A percentile compares a stretch with the other conserved stretches of the same genome.
phyloP scores from a whole-genome alignment of 2,329 filamentous ascomycete genomes.

The Epichloe glyceriae region DNA sequence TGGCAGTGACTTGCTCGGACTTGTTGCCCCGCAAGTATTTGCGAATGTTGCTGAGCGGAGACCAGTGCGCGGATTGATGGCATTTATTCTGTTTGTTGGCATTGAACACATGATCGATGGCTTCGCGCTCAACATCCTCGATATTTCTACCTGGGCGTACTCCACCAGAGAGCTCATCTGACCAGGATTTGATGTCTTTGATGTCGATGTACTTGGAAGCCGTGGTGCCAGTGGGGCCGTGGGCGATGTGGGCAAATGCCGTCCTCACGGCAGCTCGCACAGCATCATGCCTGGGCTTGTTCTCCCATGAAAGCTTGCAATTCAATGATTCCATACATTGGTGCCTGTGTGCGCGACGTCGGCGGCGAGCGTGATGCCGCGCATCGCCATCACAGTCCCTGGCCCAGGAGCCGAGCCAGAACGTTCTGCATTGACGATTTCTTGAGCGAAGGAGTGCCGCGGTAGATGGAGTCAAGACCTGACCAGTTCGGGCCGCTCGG shows the following conservation, averaged over 20 bases:
- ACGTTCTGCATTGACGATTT: conserved; percentile 23
- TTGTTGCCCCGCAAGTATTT: conserved; percentile 16
- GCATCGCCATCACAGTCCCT: conserved; percentile 27
- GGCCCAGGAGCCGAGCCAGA: conserved; percentile 37
- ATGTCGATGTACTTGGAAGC: conserved; percentile 22
- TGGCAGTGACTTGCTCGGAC: conserved; percentile 11
- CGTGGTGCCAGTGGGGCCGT: conserved; percentile 21
- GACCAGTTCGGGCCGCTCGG: not conserved
- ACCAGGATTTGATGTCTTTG: conserved; percentile 22
- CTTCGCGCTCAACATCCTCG: conserved; percentile 31
- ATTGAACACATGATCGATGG: conserved; percentile 31
- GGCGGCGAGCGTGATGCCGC: conserved; percentile 30
- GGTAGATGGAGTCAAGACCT: not conserved
- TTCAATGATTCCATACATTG: conserved; percentile 33
- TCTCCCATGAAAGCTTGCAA: conserved; percentile 34
- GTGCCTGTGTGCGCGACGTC: conserved; percentile 28
- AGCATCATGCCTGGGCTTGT: conserved; percentile 21
- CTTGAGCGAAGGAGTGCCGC: conserved; percentile 2
- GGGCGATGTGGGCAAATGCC: conserved; percentile 22
- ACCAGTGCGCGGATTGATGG: conserved; percentile 9
- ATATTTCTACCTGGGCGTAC: conserved; percentile 28
- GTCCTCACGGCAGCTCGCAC: conserved; percentile 26
- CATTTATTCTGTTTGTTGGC: conserved; percentile 10
- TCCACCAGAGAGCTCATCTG: conserved; percentile 24
- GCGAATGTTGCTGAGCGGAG: conserved; percentile 19